Base-by-base conservation (phyloP, 768 basidiomycete species). In the Psilocybe sp. region DNA sequence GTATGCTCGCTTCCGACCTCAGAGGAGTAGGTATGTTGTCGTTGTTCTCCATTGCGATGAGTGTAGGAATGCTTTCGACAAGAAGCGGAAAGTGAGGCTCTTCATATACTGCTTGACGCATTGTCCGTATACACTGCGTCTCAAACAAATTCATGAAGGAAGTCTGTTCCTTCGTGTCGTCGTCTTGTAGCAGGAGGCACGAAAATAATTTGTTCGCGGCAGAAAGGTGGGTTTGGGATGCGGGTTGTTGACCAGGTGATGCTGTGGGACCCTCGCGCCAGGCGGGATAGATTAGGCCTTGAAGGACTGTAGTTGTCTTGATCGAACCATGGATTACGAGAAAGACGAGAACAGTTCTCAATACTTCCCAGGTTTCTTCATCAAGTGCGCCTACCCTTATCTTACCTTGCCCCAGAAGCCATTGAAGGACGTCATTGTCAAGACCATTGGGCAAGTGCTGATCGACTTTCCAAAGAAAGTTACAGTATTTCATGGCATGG, bases 201-300 rank as follows among this genome's bases (percentile, higher is more conserved):
- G 77, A 75, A 51, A 83, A 87, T 19, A 92, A 67, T 8, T 68
- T 67, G 54, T 87, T 90, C 16, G 84, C 82, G 6, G 85, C 80
- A 34, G 70, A 71, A 23, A 92, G 68, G 47, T 84, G 81, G 3
- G 73, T 71, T 39, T 76, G 70, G 2, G 77, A 64, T n/a, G 73
- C 59, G 19, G 69, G 64, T 0, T 68, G 68, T 47, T 77, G 72
- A 35, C 71, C 68, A 0, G 63, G 57, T 1, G 67, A 59, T 38
- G 71, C 61, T 9, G 67, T 65, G 11, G 82, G 79, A n/a, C 73
- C 78, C 16, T 78, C 68, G 44, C 75, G 70, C 90, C 89, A 93
- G 4, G 83, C 81, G 15, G 87, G 88, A 62, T 89, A 91, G n/a
- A 90, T 77, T 14, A 93, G 64, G 12, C 89, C 88, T 47, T 76